A percentile compares a stretch with the other conserved stretches of the same genome.
phyloP scores from a whole-genome alignment of 305 asterid species.

The Fraxinus sp. region DNA sequence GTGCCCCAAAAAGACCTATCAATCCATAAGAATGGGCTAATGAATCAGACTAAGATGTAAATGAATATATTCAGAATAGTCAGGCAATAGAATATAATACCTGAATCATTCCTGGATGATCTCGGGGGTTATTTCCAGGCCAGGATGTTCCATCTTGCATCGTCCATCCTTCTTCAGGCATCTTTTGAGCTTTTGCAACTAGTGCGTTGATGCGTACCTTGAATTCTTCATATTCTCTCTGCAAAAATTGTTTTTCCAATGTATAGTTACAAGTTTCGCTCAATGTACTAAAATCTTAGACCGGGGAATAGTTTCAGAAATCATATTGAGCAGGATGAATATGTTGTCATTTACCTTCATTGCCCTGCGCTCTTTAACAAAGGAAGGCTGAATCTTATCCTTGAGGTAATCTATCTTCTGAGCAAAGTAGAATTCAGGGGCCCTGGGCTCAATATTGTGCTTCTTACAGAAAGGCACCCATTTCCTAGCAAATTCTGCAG shows the following conservation, averaged over 20 bases:
- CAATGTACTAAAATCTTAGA: background rate
- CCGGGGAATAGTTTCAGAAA: background rate
- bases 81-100: constrained; percentile 24
- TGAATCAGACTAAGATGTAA: constrained; percentile 19
- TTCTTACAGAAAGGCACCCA: constrained; percentile 86
- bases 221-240: constrained; percentile 63
- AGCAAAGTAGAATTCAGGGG: constrained; percentile 75
- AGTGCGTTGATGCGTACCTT: constrained; percentile 54
- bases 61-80: background rate
- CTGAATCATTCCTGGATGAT: constrained; percentile 67
- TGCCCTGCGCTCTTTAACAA: constrained; percentile 74
- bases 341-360: constrained; percentile 48
- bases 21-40: constrained; percentile 8
- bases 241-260: constrained; percentile 19
- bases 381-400: constrained; percentile 72
- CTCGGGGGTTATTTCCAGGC: constrained; percentile 63
- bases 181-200: constrained; percentile 57
- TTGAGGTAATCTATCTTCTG: constrained; percentile 70
- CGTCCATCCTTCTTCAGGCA: constrained; percentile 65
- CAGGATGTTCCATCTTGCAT: constrained; percentile 64
- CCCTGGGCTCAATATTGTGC: constrained; percentile 68
- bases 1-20: constrained; percentile 83
- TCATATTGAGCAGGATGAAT: background rate
- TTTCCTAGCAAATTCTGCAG: constrained; percentile 70
- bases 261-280: background rate